Base-by-base conservation (phyloP, 2,329 filamentous ascomycete genomes). In the Erysiphe neolycopersici region DNA sequence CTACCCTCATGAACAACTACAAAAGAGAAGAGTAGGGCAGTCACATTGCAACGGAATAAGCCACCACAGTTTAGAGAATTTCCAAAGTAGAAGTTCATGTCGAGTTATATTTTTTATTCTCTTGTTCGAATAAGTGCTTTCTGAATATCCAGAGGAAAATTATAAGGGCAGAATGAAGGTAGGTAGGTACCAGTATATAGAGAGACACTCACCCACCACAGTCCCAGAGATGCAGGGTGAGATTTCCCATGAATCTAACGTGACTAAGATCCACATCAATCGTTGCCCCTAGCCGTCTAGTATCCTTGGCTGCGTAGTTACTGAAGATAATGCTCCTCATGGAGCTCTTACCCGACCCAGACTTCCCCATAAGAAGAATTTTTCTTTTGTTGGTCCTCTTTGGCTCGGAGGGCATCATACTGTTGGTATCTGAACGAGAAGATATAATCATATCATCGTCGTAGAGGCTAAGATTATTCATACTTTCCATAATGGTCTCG, bases 301-400 rank as follows among this genome's bases (percentile, higher is more conserved):
- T 93, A 60, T 98, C 89, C 57, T 91, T 84, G 45, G 89, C 89
- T 50, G 95, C 85, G 59, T 94, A 95, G 62, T 95, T 95, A 66
- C 82, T 93, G 63, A 98, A 98, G 59, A 98, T 94, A 57, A 98
- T 95, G 56, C 80, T 89, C 50, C 89, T 73, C 89, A 98, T 98
- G 45, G 84, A 94, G 37, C 85, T 94, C 63, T 98, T 98, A 44
- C 89, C 89, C 0, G 87, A 93, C 44, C 89, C 89, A 49, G 82
- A 92, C 65, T 94, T 94, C 53, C 89, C 89, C 89, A 85, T 85
- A 48, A 85, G 65, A 42, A 85, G 66, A 43, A 85, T 79, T 68
- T 85, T 85, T 64, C 81, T 82, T 68, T 85, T 85, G 66, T 83
- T 81, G 54, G 71, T 70, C 52, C 76, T 77, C 14, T 53, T 52